phyloP scores from a whole-genome alignment of 2,329 filamentous ascomycete species.

The Aureobasidium sp. region DNA sequence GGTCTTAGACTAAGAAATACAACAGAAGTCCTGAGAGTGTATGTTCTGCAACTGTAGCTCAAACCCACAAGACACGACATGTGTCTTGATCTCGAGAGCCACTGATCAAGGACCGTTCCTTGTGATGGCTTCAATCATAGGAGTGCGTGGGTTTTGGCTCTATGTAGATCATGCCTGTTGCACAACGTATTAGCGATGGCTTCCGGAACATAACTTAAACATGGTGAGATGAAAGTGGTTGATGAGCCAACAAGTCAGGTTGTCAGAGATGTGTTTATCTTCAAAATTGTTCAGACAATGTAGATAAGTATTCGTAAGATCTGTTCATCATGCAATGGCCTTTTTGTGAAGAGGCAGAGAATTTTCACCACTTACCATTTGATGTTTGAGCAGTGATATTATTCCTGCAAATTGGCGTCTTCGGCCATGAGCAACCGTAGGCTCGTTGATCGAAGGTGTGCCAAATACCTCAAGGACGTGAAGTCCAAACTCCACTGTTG shows the following conservation, averaged over 20 bases:
- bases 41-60: too few species aligned
- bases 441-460: too few species aligned
- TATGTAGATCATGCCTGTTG: not conserved
- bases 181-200: not conserved
- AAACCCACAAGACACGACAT: too few species aligned
- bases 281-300: constrained; percentile 96
- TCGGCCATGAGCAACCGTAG: not conserved
- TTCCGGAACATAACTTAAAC: not conserved
- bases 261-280: constrained; percentile 63
- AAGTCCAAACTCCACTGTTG: not conserved
- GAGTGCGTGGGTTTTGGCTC: not conserved
- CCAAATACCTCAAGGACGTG: not conserved
- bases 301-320: constrained; percentile 94
- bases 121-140: too few species aligned
- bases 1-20: too few species aligned
- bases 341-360: constrained; percentile 17
- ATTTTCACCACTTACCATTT: not conserved
- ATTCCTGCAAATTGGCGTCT: not conserved
- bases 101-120: too few species aligned
- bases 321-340: constrained; percentile 68
- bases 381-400: not conserved
- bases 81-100: too few species aligned
- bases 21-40: too few species aligned
- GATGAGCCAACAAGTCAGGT: constrained; percentile 53
- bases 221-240: constrained; percentile 1